phyloP scores from a whole-genome alignment of 139 green algal species.

The Yamagishiella unicocca region DNA sequence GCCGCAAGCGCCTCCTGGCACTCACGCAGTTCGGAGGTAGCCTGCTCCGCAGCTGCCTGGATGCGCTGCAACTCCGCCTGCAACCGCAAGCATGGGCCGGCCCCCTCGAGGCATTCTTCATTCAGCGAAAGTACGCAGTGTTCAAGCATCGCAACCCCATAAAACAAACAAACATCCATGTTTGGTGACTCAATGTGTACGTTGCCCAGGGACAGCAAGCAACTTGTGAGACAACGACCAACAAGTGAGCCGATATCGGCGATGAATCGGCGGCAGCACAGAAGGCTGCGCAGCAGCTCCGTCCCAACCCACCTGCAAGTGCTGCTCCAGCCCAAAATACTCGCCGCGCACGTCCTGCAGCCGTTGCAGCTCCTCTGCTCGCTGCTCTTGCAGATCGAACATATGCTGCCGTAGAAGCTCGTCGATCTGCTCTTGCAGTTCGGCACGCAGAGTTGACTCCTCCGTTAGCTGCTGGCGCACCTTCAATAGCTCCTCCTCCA shows the following conservation, averaged over 20 bases:
- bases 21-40: background rate
- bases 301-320: constrained; percentile 24
- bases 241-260: no score
- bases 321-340: constrained; percentile 4
- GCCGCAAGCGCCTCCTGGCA: background rate
- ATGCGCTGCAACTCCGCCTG: constrained; percentile 20
- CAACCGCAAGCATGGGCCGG: background rate
- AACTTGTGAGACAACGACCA: no score
- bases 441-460: background rate
- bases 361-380: background rate
- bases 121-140: no score
- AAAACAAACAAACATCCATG: no score
- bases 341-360: constrained; percentile 29
- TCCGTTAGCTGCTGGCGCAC: background rate
- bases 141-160: no score
- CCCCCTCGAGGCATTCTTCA: no score
- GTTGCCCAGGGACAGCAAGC: no score
- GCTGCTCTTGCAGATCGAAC: background rate
- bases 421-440: background rate
- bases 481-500: background rate
- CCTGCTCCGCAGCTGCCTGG: background rate
- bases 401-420: background rate
- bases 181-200: no score
- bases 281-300: background rate
- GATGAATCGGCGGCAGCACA: no score